Conservation (phyloP, 75 land plant species). For the Picea sitchensis region DNA sequence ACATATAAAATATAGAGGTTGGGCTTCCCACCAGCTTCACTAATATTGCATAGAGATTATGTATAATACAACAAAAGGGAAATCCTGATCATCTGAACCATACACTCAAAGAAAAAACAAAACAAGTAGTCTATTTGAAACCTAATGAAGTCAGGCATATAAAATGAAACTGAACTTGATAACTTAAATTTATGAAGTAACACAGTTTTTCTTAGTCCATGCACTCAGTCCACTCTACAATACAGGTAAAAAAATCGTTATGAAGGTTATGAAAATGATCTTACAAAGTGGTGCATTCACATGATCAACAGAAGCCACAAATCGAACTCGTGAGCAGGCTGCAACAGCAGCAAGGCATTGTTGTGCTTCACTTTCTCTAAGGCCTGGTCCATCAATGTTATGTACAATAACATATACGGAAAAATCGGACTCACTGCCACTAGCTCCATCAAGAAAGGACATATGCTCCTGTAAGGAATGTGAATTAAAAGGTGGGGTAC, state of each 20-base stretch:
- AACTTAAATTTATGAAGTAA: neutral
- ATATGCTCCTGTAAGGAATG: conserved; percentile 76
- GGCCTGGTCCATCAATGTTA: conserved; percentile 95
- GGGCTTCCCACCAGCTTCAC: neutral
- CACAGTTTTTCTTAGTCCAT: neutral
- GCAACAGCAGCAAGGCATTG: conserved; percentile 75
- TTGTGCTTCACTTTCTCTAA: conserved; percentile 84
- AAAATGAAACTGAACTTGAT: neutral
- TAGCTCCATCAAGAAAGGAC: conserved; percentile 42
- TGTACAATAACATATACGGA: conserved; percentile 72
- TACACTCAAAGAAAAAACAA: neutral
- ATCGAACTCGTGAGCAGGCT: conserved; percentile 57
- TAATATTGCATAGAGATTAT: neutral
- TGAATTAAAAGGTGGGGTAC: conserved; percentile 40
- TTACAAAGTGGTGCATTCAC: conserved; percentile 93
- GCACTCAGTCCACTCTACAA: neutral
- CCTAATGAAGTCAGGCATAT: neutral
- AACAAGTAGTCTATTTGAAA: neutral
- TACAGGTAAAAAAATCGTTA: neutral
- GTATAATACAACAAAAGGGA: neutral
- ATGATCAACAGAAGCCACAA: conserved; percentile 93
- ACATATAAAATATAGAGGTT: neutral
- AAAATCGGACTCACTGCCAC: conserved; percentile 30
- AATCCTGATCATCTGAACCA: neutral
- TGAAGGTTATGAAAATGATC: conserved; percentile 11